Conservation (phyloP, 306 rosid species). For the Castanopsis chinensis region DNA sequence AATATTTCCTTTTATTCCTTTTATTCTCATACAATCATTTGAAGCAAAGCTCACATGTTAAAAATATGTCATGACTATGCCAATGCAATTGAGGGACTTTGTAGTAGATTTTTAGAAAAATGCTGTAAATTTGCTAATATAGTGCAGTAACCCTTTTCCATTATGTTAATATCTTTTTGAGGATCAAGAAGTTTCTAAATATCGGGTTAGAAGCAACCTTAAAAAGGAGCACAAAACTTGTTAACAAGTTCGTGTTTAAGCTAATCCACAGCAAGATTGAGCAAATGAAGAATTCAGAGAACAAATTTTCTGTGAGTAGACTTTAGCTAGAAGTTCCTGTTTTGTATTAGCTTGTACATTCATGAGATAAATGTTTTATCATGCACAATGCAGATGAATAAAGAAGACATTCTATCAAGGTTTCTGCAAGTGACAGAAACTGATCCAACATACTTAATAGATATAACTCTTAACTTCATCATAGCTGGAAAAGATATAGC, state of each 20-base stretch:
- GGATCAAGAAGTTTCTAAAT: conserved; percentile 63
- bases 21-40: too few species aligned
- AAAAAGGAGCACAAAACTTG: conserved; percentile 31
- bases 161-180: conserved; percentile 68
- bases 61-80: too few species aligned
- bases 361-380: conserved; percentile 2
- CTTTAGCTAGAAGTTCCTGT: conserved; percentile 1
- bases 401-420: conserved; percentile 69
- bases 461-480: conserved; percentile 61
- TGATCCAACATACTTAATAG: conserved; percentile 49
- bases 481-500: conserved; percentile 82
- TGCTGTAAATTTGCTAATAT: conserved; percentile 57
- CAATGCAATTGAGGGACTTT: too few species aligned
- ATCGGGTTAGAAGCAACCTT: conserved; percentile 62
- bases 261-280: conserved; percentile 48
- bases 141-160: conserved; percentile 48
- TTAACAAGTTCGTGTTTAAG: conserved; percentile 53
- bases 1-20: too few species aligned
- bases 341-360: conserved; percentile 1
- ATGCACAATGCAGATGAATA: conserved; percentile 36
- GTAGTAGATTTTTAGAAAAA: conserved; percentile 19
- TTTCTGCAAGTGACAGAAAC: conserved; percentile 44
- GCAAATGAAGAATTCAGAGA: conserved; percentile 41
- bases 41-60: too few species aligned
- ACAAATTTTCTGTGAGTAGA: conserved; percentile 42